phyloP scores from a whole-genome alignment of 805 yeast genomes.

The Debaryomyces prosopidis region DNA sequence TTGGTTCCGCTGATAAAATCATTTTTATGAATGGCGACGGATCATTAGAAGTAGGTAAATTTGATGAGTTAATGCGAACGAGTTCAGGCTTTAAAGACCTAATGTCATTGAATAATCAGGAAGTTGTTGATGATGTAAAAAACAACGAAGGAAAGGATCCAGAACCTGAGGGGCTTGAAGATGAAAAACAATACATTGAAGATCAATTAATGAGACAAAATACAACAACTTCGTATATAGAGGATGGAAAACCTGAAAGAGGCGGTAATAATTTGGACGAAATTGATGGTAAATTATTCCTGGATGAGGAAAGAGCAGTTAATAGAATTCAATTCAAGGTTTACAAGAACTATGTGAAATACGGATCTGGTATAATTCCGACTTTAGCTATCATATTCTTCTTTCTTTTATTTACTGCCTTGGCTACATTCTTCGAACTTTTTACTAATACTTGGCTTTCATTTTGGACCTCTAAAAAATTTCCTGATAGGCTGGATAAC shows the following conservation, averaged over 20 bases:
- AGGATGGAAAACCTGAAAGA: conserved; percentile 16
- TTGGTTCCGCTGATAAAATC: conserved; percentile 67
- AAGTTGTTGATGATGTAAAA: conserved; percentile 15
- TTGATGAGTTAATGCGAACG: conserved; percentile 49
- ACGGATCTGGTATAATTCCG: conserved; percentile 25
- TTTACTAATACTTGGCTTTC: conserved; percentile 75
- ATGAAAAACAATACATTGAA: neutral
- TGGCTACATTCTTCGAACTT: conserved; percentile 50
- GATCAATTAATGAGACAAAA: conserved; percentile 5
- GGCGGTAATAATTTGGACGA: conserved; percentile 12
- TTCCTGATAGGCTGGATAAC: conserved; percentile 42
- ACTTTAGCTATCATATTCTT: neutral
- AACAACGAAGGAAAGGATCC: neutral
- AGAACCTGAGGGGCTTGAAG: conserved; percentile 11
- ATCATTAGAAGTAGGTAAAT: conserved; percentile 58
- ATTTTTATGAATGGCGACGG: conserved; percentile 71
- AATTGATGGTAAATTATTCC: conserved; percentile 19
- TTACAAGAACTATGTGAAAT: conserved; percentile 30
- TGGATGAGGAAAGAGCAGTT: conserved; percentile 57
- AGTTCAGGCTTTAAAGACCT: conserved; percentile 36
- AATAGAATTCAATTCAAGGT: conserved; percentile 41
- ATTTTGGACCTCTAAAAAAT: conserved; percentile 66
- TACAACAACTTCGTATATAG: conserved; percentile 4
- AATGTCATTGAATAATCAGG: conserved; percentile 35
- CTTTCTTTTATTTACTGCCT: conserved; percentile 5